Evolutionary conservation across 306 rosid genomes (phyloP), one percentile per base, ranked within the genome.

Genomic region (Glycine latifolia): DNA sequence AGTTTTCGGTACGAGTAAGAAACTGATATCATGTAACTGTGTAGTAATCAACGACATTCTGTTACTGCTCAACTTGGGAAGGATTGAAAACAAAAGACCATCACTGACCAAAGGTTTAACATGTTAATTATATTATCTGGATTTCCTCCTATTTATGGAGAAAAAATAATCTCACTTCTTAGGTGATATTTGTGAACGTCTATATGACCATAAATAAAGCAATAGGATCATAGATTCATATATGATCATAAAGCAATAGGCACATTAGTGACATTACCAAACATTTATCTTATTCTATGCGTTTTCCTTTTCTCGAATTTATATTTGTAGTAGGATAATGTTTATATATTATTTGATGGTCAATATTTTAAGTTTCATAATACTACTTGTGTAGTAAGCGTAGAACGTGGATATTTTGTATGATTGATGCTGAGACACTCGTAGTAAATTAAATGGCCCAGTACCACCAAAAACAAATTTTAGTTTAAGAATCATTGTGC

Each of bases 261-360:
- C 63, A 26, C 31, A 26, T 26, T 26, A 26, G 31, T 26, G 31
- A 35, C 49, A 14, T 2, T 9, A 35, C 78, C 77, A 41, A 5
- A 35, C 66, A 73, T 39, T 37, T 73, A 37, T 55, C 35, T 35
- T 73, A 10, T 56, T 55, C 16, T 55, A 35, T 73, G 69, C 5
- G 11, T 73, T 73, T 6, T 1, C 53, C 11, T 5, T 15, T 55
- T 16, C 8, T 39, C 52, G 39, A 73, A 37, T 39, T 73, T 4
- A 11, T 10, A 41, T 33, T 35, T 63, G 69, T 10, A 11, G 46
- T 12, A 33, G 46, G 69, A 33, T 12, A 63, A 65, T 39, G 71
- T 6, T 39, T 9, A 9, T 55, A 44, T 33, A 43, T 43, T 67
- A 67, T 15, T 67, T 8, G 50, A 43, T 67, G 35, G n/a, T 15